A percentile compares a stretch with the other conserved stretches of the same genome.
Evolutionary conservation across 2,329 filamentous ascomycete species (phyloP).

Genomic region (Fusarium foetens): DNA sequence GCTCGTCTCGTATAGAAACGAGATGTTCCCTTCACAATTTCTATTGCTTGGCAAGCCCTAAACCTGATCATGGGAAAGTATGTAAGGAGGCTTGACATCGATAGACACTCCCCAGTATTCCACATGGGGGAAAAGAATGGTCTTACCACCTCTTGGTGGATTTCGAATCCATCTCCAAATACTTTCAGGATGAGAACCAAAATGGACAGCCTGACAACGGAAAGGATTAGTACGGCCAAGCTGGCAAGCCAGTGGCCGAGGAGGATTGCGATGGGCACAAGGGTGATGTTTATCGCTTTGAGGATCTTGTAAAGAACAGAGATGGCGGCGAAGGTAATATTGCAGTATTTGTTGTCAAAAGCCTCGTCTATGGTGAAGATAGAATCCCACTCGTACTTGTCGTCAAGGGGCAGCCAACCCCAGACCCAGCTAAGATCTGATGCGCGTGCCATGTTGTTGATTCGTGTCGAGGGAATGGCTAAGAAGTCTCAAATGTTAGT

Average conservation of each 20-base stretch:
- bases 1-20: constrained; percentile 6
- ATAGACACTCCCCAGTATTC: constrained; percentile 4
- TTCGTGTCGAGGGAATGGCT: background rate
- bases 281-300: background rate
- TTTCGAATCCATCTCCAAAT: background rate
- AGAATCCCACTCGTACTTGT: constrained; percentile 18
- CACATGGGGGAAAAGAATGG: background rate
- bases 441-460: background rate
- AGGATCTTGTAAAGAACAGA: background rate
- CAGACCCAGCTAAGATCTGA: background rate
- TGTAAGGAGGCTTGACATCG: constrained; percentile 2
- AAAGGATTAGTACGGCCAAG: background rate
- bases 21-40: background rate
- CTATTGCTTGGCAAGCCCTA: background rate
- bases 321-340: constrained; percentile 11
- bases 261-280: constrained; percentile 5
- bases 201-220: background rate
- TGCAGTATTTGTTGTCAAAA: constrained; percentile 21
- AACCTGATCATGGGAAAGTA: background rate
- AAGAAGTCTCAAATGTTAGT: background rate
- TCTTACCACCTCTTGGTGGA: background rate
- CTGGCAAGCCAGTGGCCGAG: constrained; percentile 1
- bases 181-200: background rate
- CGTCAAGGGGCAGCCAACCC: constrained; percentile 14
- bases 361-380: constrained; percentile 7